A percentile compares a stretch with the other conserved stretches of the same genome.
phyloP scores from a whole-genome alignment of 2,329 filamentous ascomycete genomes.

The Knoxdaviesia capensis region DNA sequence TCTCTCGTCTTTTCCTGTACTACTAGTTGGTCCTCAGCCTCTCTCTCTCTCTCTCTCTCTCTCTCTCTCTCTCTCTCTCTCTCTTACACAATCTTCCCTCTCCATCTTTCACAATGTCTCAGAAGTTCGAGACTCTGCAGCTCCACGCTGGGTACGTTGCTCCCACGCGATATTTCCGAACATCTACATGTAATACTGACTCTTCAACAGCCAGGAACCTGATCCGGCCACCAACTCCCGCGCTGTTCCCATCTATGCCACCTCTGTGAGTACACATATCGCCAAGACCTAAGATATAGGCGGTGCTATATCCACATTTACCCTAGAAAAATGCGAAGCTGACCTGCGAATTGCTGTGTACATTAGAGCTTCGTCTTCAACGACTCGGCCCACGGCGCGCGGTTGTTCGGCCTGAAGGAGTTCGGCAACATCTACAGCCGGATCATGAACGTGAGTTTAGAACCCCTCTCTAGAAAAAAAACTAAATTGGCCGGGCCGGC shows the following conservation, averaged over 20 bases:
- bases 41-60: neutral
- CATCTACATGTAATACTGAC: neutral
- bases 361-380: conserved; percentile 73
- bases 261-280: conserved; percentile 35
- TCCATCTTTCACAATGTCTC: conserved; percentile 12
- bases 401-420: conserved; percentile 92
- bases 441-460: conserved; percentile 61
- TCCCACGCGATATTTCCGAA: no score
- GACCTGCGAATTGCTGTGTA: no score
- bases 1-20: neutral
- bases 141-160: conserved; percentile 55
- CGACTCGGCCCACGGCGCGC: conserved; percentile 86
- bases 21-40: neutral
- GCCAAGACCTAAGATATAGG: conserved; percentile 5
- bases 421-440: conserved; percentile 96
- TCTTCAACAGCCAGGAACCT: conserved; percentile 43
- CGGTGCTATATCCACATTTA: no score
- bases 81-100: neutral
- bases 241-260: conserved; percentile 90
- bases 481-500: no score
- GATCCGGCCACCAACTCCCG: conserved; percentile 70
- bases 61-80: neutral
- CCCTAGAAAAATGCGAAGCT: no score
- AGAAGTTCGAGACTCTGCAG: conserved; percentile 68
- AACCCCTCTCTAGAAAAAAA: no score